Evolutionary conservation across 73 alveolate species (phyloP).

Genomic region (Tetrahymena elliotti): DNA sequence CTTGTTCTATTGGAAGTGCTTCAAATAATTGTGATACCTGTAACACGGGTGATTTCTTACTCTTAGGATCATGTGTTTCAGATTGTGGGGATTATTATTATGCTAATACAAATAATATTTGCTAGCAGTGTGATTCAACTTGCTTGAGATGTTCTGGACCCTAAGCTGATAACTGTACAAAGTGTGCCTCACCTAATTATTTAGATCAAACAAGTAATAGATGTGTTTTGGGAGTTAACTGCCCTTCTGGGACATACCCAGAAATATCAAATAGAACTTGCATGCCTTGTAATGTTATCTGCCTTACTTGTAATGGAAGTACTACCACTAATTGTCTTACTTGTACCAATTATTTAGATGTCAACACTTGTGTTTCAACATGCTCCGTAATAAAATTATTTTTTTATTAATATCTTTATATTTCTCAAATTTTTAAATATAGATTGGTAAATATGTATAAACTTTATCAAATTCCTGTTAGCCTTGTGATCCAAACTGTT

Average conservation of each 20-base stretch:
- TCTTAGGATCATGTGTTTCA: neutral
- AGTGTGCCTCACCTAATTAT: neutral
- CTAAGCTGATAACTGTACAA: neutral
- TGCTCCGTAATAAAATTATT: neutral
- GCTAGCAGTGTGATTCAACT: neutral
- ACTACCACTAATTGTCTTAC: neutral
- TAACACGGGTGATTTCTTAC: neutral
- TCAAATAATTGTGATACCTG: neutral
- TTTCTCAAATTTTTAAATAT: neutral
- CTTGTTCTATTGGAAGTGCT: neutral
- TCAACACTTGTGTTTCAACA: neutral
- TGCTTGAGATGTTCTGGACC: neutral
- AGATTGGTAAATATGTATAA: neutral
- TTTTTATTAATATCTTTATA: neutral
- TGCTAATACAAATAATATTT: neutral
- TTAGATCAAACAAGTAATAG: neutral
- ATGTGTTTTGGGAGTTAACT: neutral
- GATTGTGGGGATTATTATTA: neutral
- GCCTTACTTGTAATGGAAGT: neutral
- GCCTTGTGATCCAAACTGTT: neutral
- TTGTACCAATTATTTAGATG: neutral
- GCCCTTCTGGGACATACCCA: neutral
- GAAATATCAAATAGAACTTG: neutral
- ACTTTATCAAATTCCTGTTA: neutral
- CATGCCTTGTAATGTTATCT: neutral